Evolutionary conservation across 2,329 filamentous ascomycete genomes (phyloP).

Genomic region (Aspergillus fischeri): DNA sequence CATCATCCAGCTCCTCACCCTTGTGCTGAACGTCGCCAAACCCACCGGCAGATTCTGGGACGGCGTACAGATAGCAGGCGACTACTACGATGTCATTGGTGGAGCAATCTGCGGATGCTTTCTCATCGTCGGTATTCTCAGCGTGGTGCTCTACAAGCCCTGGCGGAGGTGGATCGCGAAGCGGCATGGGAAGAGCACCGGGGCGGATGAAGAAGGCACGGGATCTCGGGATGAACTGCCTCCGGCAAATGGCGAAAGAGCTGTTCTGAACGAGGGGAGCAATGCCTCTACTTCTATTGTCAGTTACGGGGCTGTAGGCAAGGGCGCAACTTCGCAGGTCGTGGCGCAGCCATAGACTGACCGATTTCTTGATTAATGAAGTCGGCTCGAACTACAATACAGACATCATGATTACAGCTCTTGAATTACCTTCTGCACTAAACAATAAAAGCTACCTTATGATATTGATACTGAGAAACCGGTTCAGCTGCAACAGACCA

Average conservation of each 20-base stretch:
- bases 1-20: slow-evolving; percentile 73
- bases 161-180: slow-evolving; percentile 64
- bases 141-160: slow-evolving; percentile 70
- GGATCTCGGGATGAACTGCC: slow-evolving; percentile 14
- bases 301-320: slow-evolving; percentile 12
- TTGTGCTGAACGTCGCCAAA: slow-evolving; percentile 71
- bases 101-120: slow-evolving; percentile 84
- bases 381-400: background rate
- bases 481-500: background rate
- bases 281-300: background rate
- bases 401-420: background rate
- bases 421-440: too few species aligned
- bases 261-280: slow-evolving; percentile 8
- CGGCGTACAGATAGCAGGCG: slow-evolving; percentile 69
- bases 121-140: slow-evolving; percentile 68
- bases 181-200: slow-evolving; percentile 17
- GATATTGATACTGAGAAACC: background rate
- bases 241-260: slow-evolving; percentile 6
- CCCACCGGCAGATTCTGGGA: slow-evolving; percentile 84
- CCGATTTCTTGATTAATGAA: background rate
- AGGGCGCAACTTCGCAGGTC: slow-evolving; percentile 3
- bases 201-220: slow-evolving; percentile 19
- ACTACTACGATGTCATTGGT: slow-evolving; percentile 82
- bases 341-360: background rate
- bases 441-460: background rate